Conservation (phyloP, 495 filamentous ascomycete species). For the Tirmania nivea region DNA sequence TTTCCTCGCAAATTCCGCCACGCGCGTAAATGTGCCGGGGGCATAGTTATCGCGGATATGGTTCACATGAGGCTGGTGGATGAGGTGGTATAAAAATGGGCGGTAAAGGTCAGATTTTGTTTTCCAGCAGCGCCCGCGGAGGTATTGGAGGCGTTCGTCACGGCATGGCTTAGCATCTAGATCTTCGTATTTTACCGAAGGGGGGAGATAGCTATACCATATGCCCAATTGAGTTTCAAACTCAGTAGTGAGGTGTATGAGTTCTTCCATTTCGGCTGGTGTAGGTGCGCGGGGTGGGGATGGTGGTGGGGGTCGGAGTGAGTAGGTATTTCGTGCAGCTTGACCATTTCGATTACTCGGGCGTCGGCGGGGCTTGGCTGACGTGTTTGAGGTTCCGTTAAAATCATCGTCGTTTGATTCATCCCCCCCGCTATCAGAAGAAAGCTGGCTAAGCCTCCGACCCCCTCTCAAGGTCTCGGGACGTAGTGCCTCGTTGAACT, state of each 20-base stretch:
- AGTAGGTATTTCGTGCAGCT: neutral
- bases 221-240: conserved; percentile 13
- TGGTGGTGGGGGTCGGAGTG: neutral
- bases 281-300: neutral
- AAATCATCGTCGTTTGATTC: conserved; percentile 4
- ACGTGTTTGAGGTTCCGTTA: neutral
- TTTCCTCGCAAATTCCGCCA: conserved; percentile 10
- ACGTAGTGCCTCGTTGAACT: neutral
- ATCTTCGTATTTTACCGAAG: conserved; percentile 8
- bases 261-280: conserved; percentile 5
- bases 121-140: conserved; percentile 12
- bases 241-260: conserved; percentile 10
- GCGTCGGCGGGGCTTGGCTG: neutral
- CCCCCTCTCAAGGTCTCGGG: neutral
- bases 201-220: conserved; percentile 11
- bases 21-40: conserved; percentile 1
- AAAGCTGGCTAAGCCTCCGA: too few relatives aligned
- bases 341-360: neutral
- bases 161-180: conserved; percentile 4
- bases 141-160: conserved; percentile 12
- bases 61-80: conserved; percentile 5
- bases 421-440: conserved; percentile 3
- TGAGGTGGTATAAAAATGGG: conserved; percentile 14
- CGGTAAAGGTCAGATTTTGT: conserved; percentile 10
- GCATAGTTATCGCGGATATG: neutral